A percentile compares a stretch with the other conserved stretches of the same genome.
phyloP scores from a whole-genome alignment of 176 grass and related monocot genomes.

The Triticum urartu region DNA sequence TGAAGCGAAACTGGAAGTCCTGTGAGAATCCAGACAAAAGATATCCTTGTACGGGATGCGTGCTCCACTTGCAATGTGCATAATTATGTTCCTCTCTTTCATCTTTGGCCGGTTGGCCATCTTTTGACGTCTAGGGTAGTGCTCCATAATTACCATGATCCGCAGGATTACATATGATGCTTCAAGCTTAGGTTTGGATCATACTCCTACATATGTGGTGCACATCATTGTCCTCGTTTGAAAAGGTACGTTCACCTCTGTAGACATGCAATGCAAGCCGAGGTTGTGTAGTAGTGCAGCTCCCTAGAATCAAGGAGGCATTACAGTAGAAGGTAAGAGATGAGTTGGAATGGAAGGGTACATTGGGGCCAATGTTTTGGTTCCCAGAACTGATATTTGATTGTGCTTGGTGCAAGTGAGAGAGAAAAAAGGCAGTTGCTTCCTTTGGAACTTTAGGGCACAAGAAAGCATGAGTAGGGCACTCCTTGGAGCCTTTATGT shows the following conservation, averaged over 20 bases:
- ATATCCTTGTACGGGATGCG: conserved; percentile 26
- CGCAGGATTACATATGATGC: conserved; percentile 36
- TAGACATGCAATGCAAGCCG: neutral
- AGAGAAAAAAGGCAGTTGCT: conserved; percentile 30
- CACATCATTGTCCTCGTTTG: conserved; percentile 25
- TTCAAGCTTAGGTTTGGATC: conserved; percentile 45
- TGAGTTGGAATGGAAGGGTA: conserved; percentile 14
- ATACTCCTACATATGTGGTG: neutral
- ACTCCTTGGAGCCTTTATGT: conserved; percentile 48
- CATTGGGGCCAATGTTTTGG: neutral
- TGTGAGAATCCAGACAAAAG: conserved; percentile 29
- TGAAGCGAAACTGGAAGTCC: conserved; percentile 8
- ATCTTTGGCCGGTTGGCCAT: conserved; percentile 8
- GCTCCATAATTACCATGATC: conserved; percentile 24
- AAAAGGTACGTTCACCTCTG: conserved; percentile 17
- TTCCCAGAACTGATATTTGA: conserved; percentile 26
- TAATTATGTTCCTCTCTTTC: conserved; percentile 25
- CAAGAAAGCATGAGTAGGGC: conserved; percentile 66
- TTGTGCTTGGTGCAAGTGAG: conserved; percentile 25
- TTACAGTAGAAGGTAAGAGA: neutral
- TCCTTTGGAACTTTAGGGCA: conserved; percentile 53
- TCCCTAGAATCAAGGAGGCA: neutral
- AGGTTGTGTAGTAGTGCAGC: neutral
- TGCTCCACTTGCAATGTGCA: conserved; percentile 31
- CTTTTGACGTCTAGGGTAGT: conserved; percentile 23